These are phyloP conservation scores for Haematococcus lacustris DNA, from an alignment of 139 green algal genomes.

Conservation along the genomic window DNA sequence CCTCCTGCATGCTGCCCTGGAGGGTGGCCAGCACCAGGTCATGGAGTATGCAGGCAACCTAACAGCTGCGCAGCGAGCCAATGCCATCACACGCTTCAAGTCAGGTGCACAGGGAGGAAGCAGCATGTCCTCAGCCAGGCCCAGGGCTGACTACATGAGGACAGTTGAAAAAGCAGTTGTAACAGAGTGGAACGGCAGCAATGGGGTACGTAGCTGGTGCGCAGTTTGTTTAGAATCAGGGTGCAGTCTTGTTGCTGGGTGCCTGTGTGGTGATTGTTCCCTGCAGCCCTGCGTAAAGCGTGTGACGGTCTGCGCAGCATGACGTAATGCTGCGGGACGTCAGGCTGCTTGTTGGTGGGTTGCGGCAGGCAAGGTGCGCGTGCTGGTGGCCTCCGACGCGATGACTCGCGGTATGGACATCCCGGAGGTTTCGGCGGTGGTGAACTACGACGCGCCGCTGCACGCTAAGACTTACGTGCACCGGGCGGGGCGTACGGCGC, in stretches of 20 bases:
- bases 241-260: neutral
- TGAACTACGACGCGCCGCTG: conserved; percentile 86
- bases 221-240: neutral
- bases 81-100: conserved; percentile 39
- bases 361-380: conserved; percentile 12
- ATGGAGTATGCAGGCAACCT: conserved; percentile 49
- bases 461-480: conserved; percentile 79
- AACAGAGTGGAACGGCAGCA: neutral
- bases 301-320: neutral
- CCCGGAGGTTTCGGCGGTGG: conserved; percentile 41
- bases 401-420: conserved; percentile 89
- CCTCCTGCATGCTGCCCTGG: conserved; percentile 37
- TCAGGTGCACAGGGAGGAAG: conserved; percentile 53
- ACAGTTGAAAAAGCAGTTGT: neutral
- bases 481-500: conserved; percentile 68
- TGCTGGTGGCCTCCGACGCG: conserved; percentile 82
- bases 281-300: conserved; percentile 68
- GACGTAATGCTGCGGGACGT: neutral
- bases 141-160: neutral
- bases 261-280: conserved; percentile 68
- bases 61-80: conserved; percentile 8
- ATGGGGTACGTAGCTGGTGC: neutral
- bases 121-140: neutral
- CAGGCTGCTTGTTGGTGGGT: neutral
- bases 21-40: conserved; percentile 16